Conservation (phyloP, 441 rosid species). For the Jatropha podagrica region DNA sequence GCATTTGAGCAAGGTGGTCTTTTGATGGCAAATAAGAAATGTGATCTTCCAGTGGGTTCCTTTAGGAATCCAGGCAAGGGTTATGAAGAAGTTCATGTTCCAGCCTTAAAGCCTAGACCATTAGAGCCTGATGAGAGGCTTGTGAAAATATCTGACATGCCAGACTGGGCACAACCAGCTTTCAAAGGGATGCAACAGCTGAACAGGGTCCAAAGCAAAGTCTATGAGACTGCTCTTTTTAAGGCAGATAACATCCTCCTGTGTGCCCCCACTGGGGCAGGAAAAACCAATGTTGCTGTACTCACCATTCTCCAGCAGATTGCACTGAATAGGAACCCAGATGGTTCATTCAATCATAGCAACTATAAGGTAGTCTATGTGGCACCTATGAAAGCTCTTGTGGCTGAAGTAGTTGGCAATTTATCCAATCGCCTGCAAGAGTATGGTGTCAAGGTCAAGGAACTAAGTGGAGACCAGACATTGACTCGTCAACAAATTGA, state of each 20-base stretch:
- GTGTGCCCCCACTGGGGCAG: slow-evolving; percentile 99
- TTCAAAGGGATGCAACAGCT: slow-evolving; percentile 85
- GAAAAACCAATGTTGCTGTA: slow-evolving; percentile 93
- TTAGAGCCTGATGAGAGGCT: slow-evolving; percentile 62
- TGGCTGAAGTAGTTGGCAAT: slow-evolving; percentile 92
- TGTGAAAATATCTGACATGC: slow-evolving; percentile 81
- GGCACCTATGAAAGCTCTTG: slow-evolving; percentile 98
- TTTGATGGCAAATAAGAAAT: slow-evolving; percentile 81
- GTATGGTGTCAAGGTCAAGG: slow-evolving; percentile 76
- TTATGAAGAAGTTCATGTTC: slow-evolving; percentile 90
- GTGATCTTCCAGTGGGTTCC: slow-evolving; percentile 76
- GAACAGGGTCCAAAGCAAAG: slow-evolving; percentile 93
- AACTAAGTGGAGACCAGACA: slow-evolving; percentile 91
- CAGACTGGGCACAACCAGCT: slow-evolving; percentile 93
- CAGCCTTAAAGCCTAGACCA: slow-evolving; percentile 61
- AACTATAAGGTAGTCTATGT: slow-evolving; percentile 88
- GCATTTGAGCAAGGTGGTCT: slow-evolving; percentile 91
- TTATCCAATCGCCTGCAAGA: slow-evolving; percentile 76
- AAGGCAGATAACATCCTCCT: slow-evolving; percentile 75
- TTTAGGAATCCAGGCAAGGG: slow-evolving; percentile 62
- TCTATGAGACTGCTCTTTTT: slow-evolving; percentile 79
- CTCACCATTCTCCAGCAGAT: slow-evolving; percentile 92
- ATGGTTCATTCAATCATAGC: slow-evolving; percentile 68
- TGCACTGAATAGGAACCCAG: slow-evolving; percentile 51
- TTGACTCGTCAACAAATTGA: slow-evolving; percentile 92